Conservation (phyloP, 78 protist species). For the Monocercomonoides exilis region DNA sequence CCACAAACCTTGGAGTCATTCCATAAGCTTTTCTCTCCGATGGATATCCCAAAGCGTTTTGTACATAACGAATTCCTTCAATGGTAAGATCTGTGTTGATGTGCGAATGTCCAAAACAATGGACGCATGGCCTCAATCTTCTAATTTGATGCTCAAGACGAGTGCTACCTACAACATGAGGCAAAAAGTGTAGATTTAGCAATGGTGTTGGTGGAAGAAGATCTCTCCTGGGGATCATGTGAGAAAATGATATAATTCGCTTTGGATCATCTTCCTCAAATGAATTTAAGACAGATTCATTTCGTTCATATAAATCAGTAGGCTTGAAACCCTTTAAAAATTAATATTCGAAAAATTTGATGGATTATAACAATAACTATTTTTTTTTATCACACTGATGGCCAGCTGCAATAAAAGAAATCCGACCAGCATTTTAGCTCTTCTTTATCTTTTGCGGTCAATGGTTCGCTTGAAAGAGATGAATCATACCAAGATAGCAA, state of each 20-base stretch:
- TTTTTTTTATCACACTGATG: background rate
- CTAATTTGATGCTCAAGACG: background rate
- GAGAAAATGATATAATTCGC: background rate
- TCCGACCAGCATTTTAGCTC: background rate
- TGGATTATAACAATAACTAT: background rate
- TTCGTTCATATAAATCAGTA: background rate
- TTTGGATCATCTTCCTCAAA: background rate
- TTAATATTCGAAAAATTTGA: background rate
- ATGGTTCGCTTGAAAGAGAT: no score
- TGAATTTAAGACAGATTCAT: background rate
- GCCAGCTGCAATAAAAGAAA: background rate
- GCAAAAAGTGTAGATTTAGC: background rate
- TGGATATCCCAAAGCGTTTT: background rate
- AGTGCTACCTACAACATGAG: background rate
- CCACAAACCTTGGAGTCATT: no score
- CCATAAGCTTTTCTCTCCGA: no score
- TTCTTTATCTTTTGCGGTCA: background rate
- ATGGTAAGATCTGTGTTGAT: background rate
- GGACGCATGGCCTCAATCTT: background rate
- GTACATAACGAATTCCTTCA: background rate
- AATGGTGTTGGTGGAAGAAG: background rate
- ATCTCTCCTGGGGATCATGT: background rate
- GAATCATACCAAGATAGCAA: constrained; percentile 11
- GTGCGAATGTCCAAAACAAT: background rate
- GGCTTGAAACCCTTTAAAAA: no score